Evolutionary conservation across 2,329 filamentous ascomycete genomes (phyloP), one percentile per base, ranked within the genome.

Genomic region (Acephala macrosclerotiorum): DNA sequence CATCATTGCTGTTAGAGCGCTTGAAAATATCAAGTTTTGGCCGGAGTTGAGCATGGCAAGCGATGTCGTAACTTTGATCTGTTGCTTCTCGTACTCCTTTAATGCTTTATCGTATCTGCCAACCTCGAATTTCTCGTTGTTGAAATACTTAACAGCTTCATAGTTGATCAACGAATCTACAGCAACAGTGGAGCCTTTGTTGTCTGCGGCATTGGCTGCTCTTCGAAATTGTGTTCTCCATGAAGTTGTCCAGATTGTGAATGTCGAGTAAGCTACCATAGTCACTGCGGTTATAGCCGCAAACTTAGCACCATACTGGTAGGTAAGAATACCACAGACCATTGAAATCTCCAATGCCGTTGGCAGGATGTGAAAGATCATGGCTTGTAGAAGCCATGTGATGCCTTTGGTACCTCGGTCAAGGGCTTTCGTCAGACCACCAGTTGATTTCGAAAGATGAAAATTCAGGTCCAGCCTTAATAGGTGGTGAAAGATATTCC

Each of bases 91-190:
- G 77, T 99, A 99, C 66, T 90, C 86, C 70, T 89, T 86, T 26
- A 99, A 83, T 0, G 96, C 94, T 73, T 90, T 88, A 79, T 98
- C 94, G 77, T 99, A 99, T 49, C 96, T 88, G 36, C 87, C 86
- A 51, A 97, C 93, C 80, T 99, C 96, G 71, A 94, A 98, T 71
- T 91, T 93, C 76, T 99, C 96, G 75, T 99, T 99, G 82, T 99
- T 99, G 82, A 98, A 99, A 81, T 98, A 97, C 80, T 99, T 99
- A 76, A 99, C 96, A 16, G 96, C 95, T 79, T 99, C 96, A 75
- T 97, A 99, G 81, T 99, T 99, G 83, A 99, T 97, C 59, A 99
- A 82, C 0, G 94, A 97, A 80, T 99, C 96, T 1, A 98, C 94
- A 0, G 95, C 95, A 8, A 98, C 93, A 0, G 95, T 98, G 0